These are phyloP conservation scores for Breynia disticha DNA, from an alignment of 441 rosid species.

Conservation along the genomic window DNA sequence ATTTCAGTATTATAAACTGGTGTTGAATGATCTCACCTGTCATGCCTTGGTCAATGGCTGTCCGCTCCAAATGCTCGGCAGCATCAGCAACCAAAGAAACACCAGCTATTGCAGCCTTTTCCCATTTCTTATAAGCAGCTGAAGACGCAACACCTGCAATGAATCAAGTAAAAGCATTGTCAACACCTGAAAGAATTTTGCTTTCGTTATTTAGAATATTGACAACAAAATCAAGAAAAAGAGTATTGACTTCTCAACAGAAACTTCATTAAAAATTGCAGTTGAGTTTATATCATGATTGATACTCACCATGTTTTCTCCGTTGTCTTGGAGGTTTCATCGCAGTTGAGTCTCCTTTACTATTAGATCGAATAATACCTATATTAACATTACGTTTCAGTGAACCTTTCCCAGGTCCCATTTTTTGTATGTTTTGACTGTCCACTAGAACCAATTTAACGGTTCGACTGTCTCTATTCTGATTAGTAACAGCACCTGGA, in stretches of 20 bases:
- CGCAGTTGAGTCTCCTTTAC: conserved; percentile 48
- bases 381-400: conserved; percentile 50
- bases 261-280: too few relatives aligned
- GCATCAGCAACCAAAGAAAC: conserved; percentile 99
- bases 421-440: conserved; percentile 66
- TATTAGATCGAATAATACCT: conserved; percentile 43
- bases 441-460: conserved; percentile 69
- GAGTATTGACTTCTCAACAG: background rate
- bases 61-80: conserved; percentile 90
- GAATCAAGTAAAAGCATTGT: conserved; percentile 11
- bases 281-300: background rate
- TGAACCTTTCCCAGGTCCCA: conserved; percentile 66
- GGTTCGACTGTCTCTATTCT: conserved; percentile 54
- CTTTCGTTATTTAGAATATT: too few relatives aligned
- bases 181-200: too few relatives aligned
- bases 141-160: conserved; percentile 34
- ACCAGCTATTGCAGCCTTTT: conserved; percentile 96
- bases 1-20: conserved; percentile 13
- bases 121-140: conserved; percentile 87
- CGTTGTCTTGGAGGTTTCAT: conserved; percentile 71
- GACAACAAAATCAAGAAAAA: background rate
- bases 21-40: conserved; percentile 21
- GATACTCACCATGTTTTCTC: conserved; percentile 58
- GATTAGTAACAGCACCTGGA: conserved; percentile 42
- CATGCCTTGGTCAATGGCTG: conserved; percentile 36